Percentiles rank a stretch among this genome's conserved stretches.
Evolutionary conservation across 345 rosid genomes (phyloP).

Genomic region (Sonneratia alba): DNA sequence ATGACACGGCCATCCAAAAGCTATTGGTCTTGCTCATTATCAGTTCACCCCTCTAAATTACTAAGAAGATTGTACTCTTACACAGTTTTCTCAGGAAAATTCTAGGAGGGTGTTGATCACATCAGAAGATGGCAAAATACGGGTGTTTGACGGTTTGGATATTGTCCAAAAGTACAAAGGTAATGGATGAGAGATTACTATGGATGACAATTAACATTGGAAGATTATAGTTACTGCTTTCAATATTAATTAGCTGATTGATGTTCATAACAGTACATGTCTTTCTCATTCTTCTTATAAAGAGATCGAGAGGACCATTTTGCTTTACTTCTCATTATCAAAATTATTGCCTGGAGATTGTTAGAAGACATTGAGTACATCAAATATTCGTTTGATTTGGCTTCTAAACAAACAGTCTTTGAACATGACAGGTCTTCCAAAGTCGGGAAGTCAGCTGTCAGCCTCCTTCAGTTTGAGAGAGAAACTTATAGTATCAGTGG

Average conservation of each 20-base stretch:
- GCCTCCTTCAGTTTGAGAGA: constrained; percentile 64
- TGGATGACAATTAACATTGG: no score
- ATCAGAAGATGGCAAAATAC: constrained; percentile 67
- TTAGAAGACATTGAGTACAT: background rate
- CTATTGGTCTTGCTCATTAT: background rate
- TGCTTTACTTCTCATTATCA: no score
- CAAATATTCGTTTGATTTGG: background rate
- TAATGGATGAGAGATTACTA: constrained; percentile 1
- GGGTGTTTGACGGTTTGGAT: constrained; percentile 49
- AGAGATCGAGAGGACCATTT: no score
- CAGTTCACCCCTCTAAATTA: background rate
- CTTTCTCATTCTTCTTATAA: no score
- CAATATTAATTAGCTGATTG: no score
- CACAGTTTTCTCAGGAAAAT: constrained; percentile 51
- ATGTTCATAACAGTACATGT: no score
- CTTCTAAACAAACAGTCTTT: background rate
- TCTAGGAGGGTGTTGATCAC: constrained; percentile 51
- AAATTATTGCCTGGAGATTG: no score
- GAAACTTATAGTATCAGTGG: constrained; percentile 69
- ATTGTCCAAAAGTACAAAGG: constrained; percentile 64
- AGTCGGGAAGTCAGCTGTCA: constrained; percentile 61
- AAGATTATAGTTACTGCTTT: no score
- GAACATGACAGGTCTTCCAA: constrained; percentile 39
- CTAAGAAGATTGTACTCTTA: background rate
- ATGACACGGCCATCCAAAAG: background rate